phyloP scores from a whole-genome alignment of 1,139 yeast genomes.

The Scheffersomyces quercinus region DNA sequence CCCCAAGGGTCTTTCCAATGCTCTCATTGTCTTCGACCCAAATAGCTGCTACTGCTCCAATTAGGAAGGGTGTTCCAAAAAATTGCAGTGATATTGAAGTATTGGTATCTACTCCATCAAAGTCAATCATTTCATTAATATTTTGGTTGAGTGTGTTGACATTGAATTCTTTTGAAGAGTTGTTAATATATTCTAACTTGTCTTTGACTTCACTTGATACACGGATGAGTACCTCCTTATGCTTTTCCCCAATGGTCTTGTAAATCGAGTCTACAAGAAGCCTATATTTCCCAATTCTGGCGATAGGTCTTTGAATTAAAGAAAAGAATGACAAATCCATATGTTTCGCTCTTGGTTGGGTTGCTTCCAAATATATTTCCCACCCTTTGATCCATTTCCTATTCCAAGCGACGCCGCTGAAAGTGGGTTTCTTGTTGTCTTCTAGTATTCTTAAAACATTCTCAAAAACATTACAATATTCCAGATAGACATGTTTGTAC shows the following conservation, averaged over 20 bases:
- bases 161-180: conserved; percentile 16
- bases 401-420: neutral
- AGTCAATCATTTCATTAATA: conserved; percentile 8
- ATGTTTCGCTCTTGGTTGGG: conserved; percentile 32
- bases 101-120: conserved; percentile 11
- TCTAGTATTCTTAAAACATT: conserved; percentile 37
- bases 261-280: conserved; percentile 45
- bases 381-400: conserved; percentile 31
- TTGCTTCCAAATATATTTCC: conserved; percentile 42
- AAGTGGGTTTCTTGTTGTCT: conserved; percentile 11
- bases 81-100: conserved; percentile 28
- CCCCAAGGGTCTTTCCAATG: conserved; percentile 29
- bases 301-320: conserved; percentile 54
- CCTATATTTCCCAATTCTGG: conserved; percentile 52
- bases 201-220: conserved; percentile 15
- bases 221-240: conserved; percentile 4
- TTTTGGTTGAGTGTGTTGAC: conserved; percentile 12
- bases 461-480: conserved; percentile 43
- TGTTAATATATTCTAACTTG: conserved; percentile 29
- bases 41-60: conserved; percentile 39
- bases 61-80: conserved; percentile 41
- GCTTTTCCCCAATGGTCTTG: conserved; percentile 16
- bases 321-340: conserved; percentile 52
- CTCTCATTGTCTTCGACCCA: conserved; percentile 34
- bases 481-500: conserved; percentile 34